Base-by-base conservation (phyloP, 495 filamentous ascomycete genomes). In the Talaromyces ruber region DNA sequence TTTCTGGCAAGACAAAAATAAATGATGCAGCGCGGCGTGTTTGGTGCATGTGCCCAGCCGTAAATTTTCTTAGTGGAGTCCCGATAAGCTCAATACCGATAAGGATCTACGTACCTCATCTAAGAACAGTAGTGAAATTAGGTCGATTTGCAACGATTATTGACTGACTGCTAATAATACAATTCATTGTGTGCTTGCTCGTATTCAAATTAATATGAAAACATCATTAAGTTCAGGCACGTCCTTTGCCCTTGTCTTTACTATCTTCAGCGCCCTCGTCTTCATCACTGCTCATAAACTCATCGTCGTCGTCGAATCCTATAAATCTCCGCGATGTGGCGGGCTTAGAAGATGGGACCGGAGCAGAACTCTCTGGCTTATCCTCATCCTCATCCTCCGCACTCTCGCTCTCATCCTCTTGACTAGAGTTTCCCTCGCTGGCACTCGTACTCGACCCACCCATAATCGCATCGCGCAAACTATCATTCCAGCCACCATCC, bases 261-360 rank as follows among this genome's bases (percentile, higher is more conserved):
- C 63, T 25, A 58, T 73, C 69, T 30, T 69, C 61, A 25, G 51
- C 43, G 28, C 67, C 26, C 24, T 80, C 81, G 54, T 86, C 85
- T 0, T 87, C 87, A 54, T 89, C 86, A 43, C 85, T 82, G 66
- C 86, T 93, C 87, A 92, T 91, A 61, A 90, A 93, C 65, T 94
- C 92, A 63, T 93, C 88, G 61, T 96, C 92, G 50, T 94, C 91
- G 69, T 96, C 92, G 67, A 94, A 97, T 3, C 92, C 92, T 64
- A 89, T 85, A 69, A 89, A 94, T 9, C 76, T 84, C 64, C 77
- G 70, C 24, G 71, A 68, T 24, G 58, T 61, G 32, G 58, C 62
- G 22, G 70, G 52, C 32, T 74, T 74, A 29, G 70, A 58, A 28
- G 59, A 62, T 63, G 74, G 60, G 0, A 66, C 72, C 47, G 68